Base-by-base conservation (phyloP, 2,329 filamentous ascomycete genomes). In the Diplodia corticola region DNA sequence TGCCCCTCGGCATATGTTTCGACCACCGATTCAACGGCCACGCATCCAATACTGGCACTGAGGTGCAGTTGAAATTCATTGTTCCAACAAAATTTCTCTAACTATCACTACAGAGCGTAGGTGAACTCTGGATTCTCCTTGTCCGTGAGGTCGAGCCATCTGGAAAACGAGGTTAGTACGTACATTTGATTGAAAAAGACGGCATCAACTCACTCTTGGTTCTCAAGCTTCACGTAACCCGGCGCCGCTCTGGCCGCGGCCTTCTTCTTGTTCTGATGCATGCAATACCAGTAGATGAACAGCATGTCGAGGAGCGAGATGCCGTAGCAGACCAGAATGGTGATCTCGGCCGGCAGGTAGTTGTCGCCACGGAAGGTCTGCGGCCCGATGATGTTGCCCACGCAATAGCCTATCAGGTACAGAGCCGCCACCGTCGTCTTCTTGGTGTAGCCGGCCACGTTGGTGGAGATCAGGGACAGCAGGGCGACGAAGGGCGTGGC, bases 251-350 rank as follows among this genome's bases (percentile, higher is more conserved):
- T 76, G 17, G 85, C 71, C 7, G 72, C 71, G 0, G 81, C 85
- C 78, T 90, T 91, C 75, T 83, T 82, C 68, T 74, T 76, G 69
- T 91, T 91, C 77, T 88, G 81, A 22, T 75, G 74, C 12, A 79
- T 77, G 73, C 85, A 90, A 81, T 86, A 90, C 72, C 80, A 82
- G 75, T 86, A 88, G 64, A 91, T 88, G 70, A 89, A 89, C 0
- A 82, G 68, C 66, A 90, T 71, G 66, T 86, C 83, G 2, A 84
- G 65, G 10, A 89, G 70, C 54, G 82, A 84, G 0, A 86, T 74
- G 3, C 77, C 79, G 74, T 81, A 86, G 73, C 87, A 89, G 7
- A 85, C 85, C 13, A 89, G 80, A 64, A 90, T 87, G 1, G 84
- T 85, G 63, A 89, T 86, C 70, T 89, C 85, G 1, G 86, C 88